Percentiles rank a stretch among this genome's conserved stretches.
These are phyloP conservation scores for Aspergillus phoenicis DNA, from an alignment of 2,329 filamentous ascomycete genomes.

Conservation along the genomic window DNA sequence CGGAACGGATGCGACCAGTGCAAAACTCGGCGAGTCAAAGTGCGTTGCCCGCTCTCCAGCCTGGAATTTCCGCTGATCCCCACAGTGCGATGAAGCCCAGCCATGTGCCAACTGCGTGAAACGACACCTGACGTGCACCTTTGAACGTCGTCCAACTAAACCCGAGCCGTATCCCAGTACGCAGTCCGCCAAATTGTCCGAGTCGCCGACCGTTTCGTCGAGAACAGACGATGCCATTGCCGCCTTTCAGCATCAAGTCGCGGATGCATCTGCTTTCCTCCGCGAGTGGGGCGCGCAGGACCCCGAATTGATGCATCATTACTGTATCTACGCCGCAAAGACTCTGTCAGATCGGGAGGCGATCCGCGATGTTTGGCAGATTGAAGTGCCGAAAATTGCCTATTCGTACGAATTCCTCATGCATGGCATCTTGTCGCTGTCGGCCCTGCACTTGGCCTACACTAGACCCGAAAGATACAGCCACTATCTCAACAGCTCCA, in stretches of 20 bases:
- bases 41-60: constrained; percentile 3
- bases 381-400: constrained; percentile 4
- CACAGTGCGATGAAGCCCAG: constrained; percentile 30
- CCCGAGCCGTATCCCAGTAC: background rate
- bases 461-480: constrained; percentile 21
- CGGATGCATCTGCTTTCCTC: constrained; percentile 3
- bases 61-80: background rate
- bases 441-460: constrained; percentile 13
- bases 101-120: constrained; percentile 31
- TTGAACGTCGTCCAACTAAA: background rate
- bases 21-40: constrained; percentile 29
- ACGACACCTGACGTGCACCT: constrained; percentile 24
- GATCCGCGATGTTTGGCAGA: constrained; percentile 8
- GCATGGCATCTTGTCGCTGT: constrained; percentile 10
- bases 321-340: constrained; percentile 38
- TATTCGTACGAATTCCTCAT: constrained; percentile 13
- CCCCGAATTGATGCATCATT: constrained; percentile 46
- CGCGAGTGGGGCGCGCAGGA: constrained; percentile 17
- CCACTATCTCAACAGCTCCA: constrained; percentile 18
- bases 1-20: constrained; percentile 33
- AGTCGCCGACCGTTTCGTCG: constrained; percentile 32
- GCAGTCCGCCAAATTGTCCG: constrained; percentile 9
- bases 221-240: background rate
- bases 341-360: constrained; percentile 19
- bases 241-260: constrained; percentile 1